These are phyloP conservation scores for Lactarius vividus DNA, from an alignment of 768 basidiomycete species.

Conservation along the genomic window DNA sequence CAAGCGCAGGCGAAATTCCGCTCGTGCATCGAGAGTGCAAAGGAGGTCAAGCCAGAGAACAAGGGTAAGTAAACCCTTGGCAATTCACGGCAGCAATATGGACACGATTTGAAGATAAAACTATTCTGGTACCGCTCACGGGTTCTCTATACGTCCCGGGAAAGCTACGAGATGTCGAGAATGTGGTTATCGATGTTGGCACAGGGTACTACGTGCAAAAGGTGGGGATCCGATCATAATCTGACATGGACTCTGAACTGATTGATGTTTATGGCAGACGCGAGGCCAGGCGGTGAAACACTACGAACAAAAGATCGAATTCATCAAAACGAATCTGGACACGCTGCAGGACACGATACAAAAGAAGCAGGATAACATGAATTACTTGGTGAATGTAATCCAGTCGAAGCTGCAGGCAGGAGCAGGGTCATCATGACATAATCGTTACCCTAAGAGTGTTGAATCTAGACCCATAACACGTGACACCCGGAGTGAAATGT, in stretches of 20 bases:
- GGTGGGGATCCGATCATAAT: background rate
- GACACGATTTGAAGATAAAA: too few relatives aligned
- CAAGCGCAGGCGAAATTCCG: too few relatives aligned
- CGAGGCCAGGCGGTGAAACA: conserved; percentile 76
- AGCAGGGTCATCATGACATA: background rate
- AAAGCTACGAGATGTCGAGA: too few relatives aligned
- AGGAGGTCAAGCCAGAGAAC: too few relatives aligned
- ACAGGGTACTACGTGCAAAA: too few relatives aligned
- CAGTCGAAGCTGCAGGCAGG: conserved; percentile 55
- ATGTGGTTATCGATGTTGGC: too few relatives aligned
- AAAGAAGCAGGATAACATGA: conserved; percentile 89
- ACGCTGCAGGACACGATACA: conserved; percentile 84
- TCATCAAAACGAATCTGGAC: conserved; percentile 80
- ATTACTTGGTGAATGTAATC: conserved; percentile 67
- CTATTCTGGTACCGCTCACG: too few relatives aligned
- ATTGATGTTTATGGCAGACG: conserved; percentile 55
- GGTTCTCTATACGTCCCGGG: too few relatives aligned
- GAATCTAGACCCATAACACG: background rate
- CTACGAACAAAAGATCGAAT: conserved; percentile 78
- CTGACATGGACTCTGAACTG: background rate
- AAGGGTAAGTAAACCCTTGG: too few relatives aligned
- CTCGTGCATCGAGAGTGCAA: too few relatives aligned
- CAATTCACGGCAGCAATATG: too few relatives aligned
- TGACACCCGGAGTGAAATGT: background rate
- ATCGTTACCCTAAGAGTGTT: background rate